Conservation (phyloP, 139 green algal species). For the Cymbomonas tetramitiformis region DNA sequence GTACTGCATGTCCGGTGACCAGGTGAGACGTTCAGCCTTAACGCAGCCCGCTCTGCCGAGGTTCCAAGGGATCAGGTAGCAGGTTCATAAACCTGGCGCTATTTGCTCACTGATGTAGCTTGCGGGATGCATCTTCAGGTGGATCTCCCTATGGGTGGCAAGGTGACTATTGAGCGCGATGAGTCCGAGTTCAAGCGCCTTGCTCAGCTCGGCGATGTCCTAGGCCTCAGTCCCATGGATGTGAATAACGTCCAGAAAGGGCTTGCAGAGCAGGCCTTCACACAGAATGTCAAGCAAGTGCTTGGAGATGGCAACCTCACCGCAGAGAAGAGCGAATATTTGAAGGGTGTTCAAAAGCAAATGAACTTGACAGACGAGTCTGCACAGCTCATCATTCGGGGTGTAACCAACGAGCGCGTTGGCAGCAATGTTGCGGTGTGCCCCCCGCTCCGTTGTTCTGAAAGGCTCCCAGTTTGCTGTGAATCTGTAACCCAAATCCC, state of each 20-base stretch:
- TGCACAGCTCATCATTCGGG: conserved; percentile 66
- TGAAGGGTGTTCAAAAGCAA: conserved; percentile 63
- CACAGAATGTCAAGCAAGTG: conserved; percentile 45
- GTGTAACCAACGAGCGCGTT: conserved; percentile 38
- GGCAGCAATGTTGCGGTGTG: conserved; percentile 13
- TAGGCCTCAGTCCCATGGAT: conserved; percentile 55
- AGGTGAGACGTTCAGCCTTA: no score
- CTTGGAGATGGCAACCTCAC: conserved; percentile 53
- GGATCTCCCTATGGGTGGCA: conserved; percentile 69
- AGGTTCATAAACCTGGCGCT: no score
- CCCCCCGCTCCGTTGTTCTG: no score
- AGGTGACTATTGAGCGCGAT: conserved; percentile 51
- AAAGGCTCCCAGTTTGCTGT: no score
- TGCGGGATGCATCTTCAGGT: no score
- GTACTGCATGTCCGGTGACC: conserved; percentile 56
- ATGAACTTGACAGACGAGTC: conserved; percentile 66
- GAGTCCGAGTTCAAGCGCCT: conserved; percentile 63
- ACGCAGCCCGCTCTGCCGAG: no score
- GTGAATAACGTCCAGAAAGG: conserved; percentile 47
- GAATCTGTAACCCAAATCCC: no score
- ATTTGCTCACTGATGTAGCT: no score
- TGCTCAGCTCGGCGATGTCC: conserved; percentile 62
- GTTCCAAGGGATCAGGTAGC: no score
- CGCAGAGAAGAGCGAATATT: conserved; percentile 46
- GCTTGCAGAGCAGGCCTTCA: conserved; percentile 82